Evolutionary conservation across 768 basidiomycete genomes (phyloP), one percentile per base, ranked within the genome.

Genomic region (Tulasnella sp.): DNA sequence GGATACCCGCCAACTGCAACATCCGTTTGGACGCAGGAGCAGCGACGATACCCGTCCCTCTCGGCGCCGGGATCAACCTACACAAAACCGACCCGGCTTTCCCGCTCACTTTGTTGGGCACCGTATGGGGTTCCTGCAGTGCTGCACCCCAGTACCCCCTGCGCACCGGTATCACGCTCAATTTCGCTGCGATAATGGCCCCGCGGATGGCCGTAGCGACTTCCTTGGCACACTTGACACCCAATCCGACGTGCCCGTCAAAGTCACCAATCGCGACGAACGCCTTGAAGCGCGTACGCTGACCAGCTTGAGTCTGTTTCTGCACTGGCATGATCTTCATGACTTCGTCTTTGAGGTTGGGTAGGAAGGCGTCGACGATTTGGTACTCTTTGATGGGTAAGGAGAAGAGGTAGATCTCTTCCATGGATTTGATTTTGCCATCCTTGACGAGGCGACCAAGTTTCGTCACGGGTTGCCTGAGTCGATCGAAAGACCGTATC

Each of bases 261-360:
- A 83, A 89, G 75, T 99, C 96, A 69, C 96, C 96, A 67, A 99
- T 96, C 60, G 96, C 96, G 66, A 98, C 96, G 74, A 97, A 98
- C 25, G 96, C 96, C 77, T 99, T 98, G 84, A 99, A 99, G 62
- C 96, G 87, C 60, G 96, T 99, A 65, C 96, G 88, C 74, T 99
- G 96, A 72, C 96, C 96, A 65, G 96, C 96, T 69, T 90, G 92
- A 61, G 96, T 99, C 74, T 99, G 96, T 75, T 99, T 99, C 76
- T 98, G 96, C 57, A 99, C 96, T 64, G 96, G 96, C 84, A 92
- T 92, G 71, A 99, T 98, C 73, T 93, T 94, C 96, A 99, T 99
- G 63, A 99, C 96, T 72, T 96, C 92, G 65, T 93, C 96, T 80
- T 99, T 99, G 75, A 99, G 86, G 70, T 89, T 88, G 65, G 96